Conservation (phyloP, 257 asterid genomes). For the Leonotis leonurus region DNA sequence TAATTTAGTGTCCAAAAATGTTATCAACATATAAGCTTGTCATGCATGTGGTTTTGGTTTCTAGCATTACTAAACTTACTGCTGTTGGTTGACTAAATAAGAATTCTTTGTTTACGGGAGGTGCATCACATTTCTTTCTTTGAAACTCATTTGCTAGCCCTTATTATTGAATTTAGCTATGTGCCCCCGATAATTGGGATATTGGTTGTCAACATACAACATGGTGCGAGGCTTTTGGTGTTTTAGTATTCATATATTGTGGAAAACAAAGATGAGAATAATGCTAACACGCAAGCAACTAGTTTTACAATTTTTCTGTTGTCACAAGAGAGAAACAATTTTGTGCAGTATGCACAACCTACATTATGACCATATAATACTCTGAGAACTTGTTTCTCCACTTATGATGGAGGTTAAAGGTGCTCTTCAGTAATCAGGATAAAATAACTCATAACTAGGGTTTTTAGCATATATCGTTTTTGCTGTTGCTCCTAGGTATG, state of each 20-base stretch:
- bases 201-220: not conserved
- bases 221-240: not conserved
- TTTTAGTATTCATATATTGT: not conserved
- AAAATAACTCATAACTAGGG: not conserved
- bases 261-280: slow-evolving; percentile 1
- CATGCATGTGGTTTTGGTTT: not conserved
- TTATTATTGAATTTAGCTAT: not conserved
- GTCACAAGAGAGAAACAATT: not conserved
- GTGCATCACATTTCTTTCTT: not conserved
- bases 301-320: not conserved
- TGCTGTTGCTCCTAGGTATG: not conserved
- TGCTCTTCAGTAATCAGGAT: not conserved
- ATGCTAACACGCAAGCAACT: not conserved
- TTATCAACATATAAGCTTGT: not conserved
- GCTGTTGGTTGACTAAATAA: not conserved
- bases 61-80: not conserved
- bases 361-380: not conserved
- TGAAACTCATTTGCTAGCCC: not conserved
- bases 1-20: not conserved
- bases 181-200: not conserved
- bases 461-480: not conserved
- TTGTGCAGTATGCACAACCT: not conserved
- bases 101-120: not conserved
- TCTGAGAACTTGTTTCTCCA: not conserved
- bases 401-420: not conserved